A percentile compares a stretch with the other conserved stretches of the same genome.
Conservation (phyloP, 75 land plant species). For the Sequoiadendron giganteum region DNA sequence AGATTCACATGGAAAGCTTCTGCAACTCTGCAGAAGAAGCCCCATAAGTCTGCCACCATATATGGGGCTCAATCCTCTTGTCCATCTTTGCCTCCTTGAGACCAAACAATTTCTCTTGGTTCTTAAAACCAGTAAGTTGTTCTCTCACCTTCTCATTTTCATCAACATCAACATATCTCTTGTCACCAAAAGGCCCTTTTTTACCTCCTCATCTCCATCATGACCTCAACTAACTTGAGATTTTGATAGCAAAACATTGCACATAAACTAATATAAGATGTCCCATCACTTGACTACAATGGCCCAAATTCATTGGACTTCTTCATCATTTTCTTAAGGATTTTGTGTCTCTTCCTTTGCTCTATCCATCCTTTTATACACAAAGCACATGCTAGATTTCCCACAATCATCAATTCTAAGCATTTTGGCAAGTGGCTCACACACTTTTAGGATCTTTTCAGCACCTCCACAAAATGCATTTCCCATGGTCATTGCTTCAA, state of each 20-base stretch:
- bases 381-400: not conserved
- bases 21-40: not conserved
- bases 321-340: not conserved
- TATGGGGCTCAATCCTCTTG: not conserved
- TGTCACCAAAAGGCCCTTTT: too few relatives aligned
- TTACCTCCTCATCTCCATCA: too few relatives aligned
- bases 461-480: not conserved
- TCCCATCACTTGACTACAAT: not conserved
- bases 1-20: not conserved
- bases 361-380: not conserved
- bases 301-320: not conserved
- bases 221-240: too few relatives aligned
- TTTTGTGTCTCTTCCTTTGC: not conserved
- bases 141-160: too few relatives aligned
- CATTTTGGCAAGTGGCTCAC: not conserved
- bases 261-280: not conserved
- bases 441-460: not conserved
- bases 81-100: too few relatives aligned
- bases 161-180: too few relatives aligned
- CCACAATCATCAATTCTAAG: not conserved
- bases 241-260: too few relatives aligned
- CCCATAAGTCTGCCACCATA: not conserved
- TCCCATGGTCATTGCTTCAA: not conserved
- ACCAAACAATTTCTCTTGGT: too few relatives aligned
- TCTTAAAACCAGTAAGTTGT: too few relatives aligned